These are phyloP conservation scores for Borealophlyctis nickersoniae DNA, from an alignment of 192 early-diverging fungal species.

Conservation along the genomic window DNA sequence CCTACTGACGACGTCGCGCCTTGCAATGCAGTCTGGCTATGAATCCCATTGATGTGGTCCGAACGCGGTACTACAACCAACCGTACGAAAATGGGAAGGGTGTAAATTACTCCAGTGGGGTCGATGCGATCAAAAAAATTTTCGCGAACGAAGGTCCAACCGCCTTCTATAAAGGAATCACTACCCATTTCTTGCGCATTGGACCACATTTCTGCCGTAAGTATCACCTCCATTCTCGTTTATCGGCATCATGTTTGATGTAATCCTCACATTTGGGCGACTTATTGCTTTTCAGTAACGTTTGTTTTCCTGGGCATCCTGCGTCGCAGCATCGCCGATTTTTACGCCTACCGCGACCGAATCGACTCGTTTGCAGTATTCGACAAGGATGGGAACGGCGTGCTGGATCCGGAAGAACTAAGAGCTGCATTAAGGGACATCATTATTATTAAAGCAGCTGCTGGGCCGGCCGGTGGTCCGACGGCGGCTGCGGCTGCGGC, in stretches of 20 bases:
- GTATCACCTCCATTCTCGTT: neutral
- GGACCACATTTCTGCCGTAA: slow-evolving; percentile 72
- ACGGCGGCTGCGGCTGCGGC: neutral
- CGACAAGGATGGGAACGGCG: slow-evolving; percentile 49
- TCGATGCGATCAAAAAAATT: slow-evolving; percentile 58
- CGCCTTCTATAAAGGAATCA: slow-evolving; percentile 71
- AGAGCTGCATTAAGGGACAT: slow-evolving; percentile 31
- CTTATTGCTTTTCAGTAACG: slow-evolving; percentile 40
- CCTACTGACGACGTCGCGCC: neutral
- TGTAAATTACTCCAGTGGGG: slow-evolving; percentile 44
- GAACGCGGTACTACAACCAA: slow-evolving; percentile 73
- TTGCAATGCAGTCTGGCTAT: slow-evolving; percentile 23
- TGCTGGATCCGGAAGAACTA: slow-evolving; percentile 39
- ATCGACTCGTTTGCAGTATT: slow-evolving; percentile 47
- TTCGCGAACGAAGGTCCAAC: slow-evolving; percentile 54
- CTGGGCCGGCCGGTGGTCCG: neutral
- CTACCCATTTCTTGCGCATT: slow-evolving; percentile 72
- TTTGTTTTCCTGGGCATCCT: slow-evolving; percentile 71
- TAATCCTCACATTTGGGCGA: neutral
- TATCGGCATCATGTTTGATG: no score
- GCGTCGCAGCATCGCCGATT: slow-evolving; percentile 35
- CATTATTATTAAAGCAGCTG: slow-evolving; percentile 2
- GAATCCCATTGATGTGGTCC: slow-evolving; percentile 56
- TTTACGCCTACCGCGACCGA: slow-evolving; percentile 44
- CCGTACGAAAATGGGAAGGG: slow-evolving; percentile 63